Conservation (phyloP, 1,284 basidiomycete species). For the Chondrostereum purpureum region DNA sequence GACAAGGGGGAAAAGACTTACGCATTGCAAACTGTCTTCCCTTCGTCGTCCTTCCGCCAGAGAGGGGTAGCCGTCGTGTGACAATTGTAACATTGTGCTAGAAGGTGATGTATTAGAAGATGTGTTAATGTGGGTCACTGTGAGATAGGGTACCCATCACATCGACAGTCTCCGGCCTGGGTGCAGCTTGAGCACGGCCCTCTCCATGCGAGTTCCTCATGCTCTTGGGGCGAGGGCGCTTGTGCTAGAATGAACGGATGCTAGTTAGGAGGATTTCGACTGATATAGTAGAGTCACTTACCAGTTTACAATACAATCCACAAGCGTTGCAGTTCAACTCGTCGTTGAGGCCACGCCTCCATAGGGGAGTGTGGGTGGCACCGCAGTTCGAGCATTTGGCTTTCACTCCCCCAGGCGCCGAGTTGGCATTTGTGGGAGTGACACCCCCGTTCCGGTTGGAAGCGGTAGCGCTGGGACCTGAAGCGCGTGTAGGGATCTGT, state of each 20-base stretch:
- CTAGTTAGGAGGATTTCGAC: slow-evolving; percentile 11
- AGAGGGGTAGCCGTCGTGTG: slow-evolving; percentile 86
- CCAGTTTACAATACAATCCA: slow-evolving; percentile 73
- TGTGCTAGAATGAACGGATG: slow-evolving; percentile 48
- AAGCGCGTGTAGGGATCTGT: slow-evolving; percentile 15
- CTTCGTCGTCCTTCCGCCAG: slow-evolving; percentile 88
- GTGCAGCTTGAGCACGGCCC: slow-evolving; percentile 51
- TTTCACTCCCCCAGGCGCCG: slow-evolving; percentile 71
- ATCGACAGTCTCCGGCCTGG: slow-evolving; percentile 51
- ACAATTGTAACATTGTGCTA: slow-evolving; percentile 84
- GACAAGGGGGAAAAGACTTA: slow-evolving; percentile 34
- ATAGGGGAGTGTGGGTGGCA: slow-evolving; percentile 76
- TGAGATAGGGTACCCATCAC: slow-evolving; percentile 39
- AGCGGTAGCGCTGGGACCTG: slow-evolving; percentile 36
- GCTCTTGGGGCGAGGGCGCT: slow-evolving; percentile 76
- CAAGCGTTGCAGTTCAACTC: slow-evolving; percentile 82
- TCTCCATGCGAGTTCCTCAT: slow-evolving; percentile 72
- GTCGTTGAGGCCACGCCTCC: slow-evolving; percentile 75
- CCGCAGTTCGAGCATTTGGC: slow-evolving; percentile 80
- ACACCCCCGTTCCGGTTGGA: neutral
- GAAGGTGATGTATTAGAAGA: slow-evolving; percentile 21
- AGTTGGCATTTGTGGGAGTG: slow-evolving; percentile 21
- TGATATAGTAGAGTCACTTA: slow-evolving; percentile 33
- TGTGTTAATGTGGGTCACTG: slow-evolving; percentile 16
- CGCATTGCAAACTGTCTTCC: slow-evolving; percentile 89